Percentiles rank a stretch among this genome's conserved stretches.
phyloP scores from a whole-genome alignment of 352 stramenopile genomes.

The Pythium inflatum region DNA sequence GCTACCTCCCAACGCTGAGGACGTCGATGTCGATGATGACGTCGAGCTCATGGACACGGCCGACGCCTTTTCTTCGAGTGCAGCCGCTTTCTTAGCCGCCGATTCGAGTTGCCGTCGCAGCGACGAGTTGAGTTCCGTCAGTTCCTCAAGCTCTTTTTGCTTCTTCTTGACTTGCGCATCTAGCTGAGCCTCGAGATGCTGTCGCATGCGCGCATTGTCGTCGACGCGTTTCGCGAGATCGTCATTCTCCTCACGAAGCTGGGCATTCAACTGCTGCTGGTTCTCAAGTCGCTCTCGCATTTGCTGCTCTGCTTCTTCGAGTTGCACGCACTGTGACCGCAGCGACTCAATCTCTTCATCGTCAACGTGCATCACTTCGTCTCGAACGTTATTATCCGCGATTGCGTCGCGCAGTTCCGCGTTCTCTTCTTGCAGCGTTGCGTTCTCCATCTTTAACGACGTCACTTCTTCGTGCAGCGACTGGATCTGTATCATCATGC shows the following conservation, averaged over 20 bases:
- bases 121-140: conserved; percentile 51
- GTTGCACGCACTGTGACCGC: conserved; percentile 54
- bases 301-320: conserved; percentile 55
- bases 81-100: conserved; percentile 45
- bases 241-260: conserved; percentile 55
- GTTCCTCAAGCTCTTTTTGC: conserved; percentile 56
- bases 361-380: too few relatives aligned
- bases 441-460: conserved; percentile 55
- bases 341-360: conserved; percentile 46
- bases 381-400: conserved; percentile 1
- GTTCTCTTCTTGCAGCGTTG: conserved; percentile 48
- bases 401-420: conserved; percentile 38
- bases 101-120: conserved; percentile 60
- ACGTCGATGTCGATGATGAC: conserved; percentile 15
- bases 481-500: conserved; percentile 44
- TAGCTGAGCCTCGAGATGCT: conserved; percentile 22
- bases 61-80: conserved; percentile 49
- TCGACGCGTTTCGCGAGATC: conserved; percentile 39
- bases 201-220: conserved; percentile 18
- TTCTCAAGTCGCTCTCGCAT: conserved; percentile 47
- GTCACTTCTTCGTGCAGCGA: conserved; percentile 47
- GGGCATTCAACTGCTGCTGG: conserved; percentile 43
- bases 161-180: conserved; percentile 50
- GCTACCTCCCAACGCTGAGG: conserved; percentile 9
- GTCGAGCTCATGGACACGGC: conserved; percentile 38